Evolutionary conservation across 2,329 filamentous ascomycete species (phyloP), one percentile per base, ranked within the genome.

Genomic region (Aspergillus oerlinghausenensis): DNA sequence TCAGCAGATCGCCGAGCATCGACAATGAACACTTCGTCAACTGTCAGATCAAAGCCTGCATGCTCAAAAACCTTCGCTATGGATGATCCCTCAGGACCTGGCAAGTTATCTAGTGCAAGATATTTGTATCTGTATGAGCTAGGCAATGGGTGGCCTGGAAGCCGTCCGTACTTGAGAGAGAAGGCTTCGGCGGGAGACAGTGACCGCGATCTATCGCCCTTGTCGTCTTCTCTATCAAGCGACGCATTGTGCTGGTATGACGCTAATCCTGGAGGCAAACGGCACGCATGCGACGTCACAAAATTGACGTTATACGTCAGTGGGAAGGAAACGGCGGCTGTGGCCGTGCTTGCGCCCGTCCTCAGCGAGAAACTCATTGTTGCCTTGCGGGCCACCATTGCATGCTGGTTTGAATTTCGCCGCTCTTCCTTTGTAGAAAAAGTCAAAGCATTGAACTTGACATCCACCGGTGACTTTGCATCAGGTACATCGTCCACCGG

Each of bases 251-350:
- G 50, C 29, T 40, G 55, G 35, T 52, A 53, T 7, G 58, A 61
- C 7, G 65, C 61, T 49, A 69, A 66, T 3, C 75, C 74, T 6
- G 66, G 61, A 3, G 80, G 79, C 10, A 77, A 73, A 6, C 72
- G 76, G 64, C 82, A 85, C 19, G 79, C 80, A 63, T 80, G 80
- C 1, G 81, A 80, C 0, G 80, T 76, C 47, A 85, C 70, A 63
- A 84, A 85, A 28, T 80, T 75, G 14, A 82, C 75, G 56, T 83
- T 80, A 65, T 82, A 75, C 17, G 68, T 71, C 26, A 84, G 68
- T 1, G 77, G 71, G 29, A 79, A 70, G 10, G 68, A 63, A 11
- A 75, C 23, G 8, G n/a, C 60, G 17, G 64, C 61, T 25, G 54
- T 59, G 3, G 66, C 56, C 1, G 45, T 43, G 23, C 50, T 63